Evolutionary conservation across 441 rosid species (phyloP).

Genomic region (Populus hybrid): DNA sequence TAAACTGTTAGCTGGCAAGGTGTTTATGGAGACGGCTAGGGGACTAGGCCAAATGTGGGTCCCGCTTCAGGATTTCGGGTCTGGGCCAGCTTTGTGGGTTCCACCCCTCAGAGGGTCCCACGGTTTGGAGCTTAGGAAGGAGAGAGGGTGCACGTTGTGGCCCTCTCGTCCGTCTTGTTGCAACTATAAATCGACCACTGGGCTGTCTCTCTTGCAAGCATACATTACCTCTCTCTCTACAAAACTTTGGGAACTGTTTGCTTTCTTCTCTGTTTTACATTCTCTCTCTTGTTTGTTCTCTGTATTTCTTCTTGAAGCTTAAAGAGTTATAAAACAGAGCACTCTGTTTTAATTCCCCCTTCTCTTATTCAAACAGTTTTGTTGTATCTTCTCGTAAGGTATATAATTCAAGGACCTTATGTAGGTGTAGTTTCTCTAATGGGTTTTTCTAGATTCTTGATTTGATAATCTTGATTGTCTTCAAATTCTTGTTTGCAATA

Average conservation of each 20-base stretch:
- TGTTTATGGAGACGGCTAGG: conserved; percentile 21
- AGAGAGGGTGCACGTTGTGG: neutral
- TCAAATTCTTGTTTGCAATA: neutral
- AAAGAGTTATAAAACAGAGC: conserved; percentile 22
- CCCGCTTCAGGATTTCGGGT: conserved; percentile 22
- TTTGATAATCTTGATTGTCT: neutral
- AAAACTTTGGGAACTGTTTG: neutral
- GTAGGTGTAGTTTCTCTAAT: conserved; percentile 10
- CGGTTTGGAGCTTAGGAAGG: neutral
- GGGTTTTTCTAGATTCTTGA: conserved; percentile 14
- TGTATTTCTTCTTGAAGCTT: neutral
- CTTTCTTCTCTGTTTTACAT: neutral
- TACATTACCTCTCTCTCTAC: conserved; percentile 21
- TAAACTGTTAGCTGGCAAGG: conserved; percentile 12
- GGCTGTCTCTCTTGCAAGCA: conserved; percentile 28
- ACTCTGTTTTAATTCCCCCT: conserved; percentile 24
- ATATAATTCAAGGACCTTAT: neutral
- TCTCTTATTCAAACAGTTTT: neutral
- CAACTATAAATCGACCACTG: conserved; percentile 47
- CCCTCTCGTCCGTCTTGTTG: conserved; percentile 34
- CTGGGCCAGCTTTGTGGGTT: conserved; percentile 9
- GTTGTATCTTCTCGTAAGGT: neutral
- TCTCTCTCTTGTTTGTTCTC: neutral
- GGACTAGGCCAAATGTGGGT: conserved; percentile 5
- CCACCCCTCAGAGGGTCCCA: neutral